Evolutionary conservation across 208 protist species (phyloP).

Genomic region (Leishmania amazonensis): DNA sequence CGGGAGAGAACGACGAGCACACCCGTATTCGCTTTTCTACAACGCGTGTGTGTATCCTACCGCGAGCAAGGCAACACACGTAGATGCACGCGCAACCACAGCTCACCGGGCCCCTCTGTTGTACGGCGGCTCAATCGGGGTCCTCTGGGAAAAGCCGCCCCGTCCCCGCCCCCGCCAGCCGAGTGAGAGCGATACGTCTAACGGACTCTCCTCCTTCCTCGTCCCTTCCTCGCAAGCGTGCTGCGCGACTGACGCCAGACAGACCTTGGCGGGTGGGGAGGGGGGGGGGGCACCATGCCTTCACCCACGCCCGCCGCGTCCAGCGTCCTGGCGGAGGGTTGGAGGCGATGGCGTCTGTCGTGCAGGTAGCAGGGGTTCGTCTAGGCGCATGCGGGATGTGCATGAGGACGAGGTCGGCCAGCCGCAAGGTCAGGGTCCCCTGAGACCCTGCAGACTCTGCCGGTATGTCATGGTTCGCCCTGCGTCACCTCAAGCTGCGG

Average conservation of each 20-base stretch:
- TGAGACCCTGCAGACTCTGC: not conserved
- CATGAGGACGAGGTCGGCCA: not conserved
- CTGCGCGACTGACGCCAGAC: not conserved
- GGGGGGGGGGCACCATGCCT: not conserved
- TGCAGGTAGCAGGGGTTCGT: not conserved
- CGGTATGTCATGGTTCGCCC: not conserved
- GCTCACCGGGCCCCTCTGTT: not conserved
- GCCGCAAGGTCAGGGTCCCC: not conserved
- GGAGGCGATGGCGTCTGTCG: not conserved
- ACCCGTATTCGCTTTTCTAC: not conserved
- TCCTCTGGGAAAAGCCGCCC: too few relatives aligned
- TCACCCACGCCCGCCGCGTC: not conserved
- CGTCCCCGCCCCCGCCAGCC: too few relatives aligned
- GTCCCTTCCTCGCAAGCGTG: not conserved
- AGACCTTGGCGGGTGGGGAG: not conserved
- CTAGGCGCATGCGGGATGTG: not conserved
- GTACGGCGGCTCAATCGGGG: not conserved
- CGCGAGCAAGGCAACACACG: not conserved
- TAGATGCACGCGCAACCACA: not conserved
- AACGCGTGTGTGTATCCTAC: not conserved
- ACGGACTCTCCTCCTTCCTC: not conserved
- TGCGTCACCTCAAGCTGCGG: not conserved
- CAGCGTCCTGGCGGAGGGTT: not conserved
- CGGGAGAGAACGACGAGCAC: not conserved
- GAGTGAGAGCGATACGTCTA: not conserved